Evolutionary conservation across 2,329 filamentous ascomycete genomes (phyloP).

Genomic region (Stromatinia cepivora): DNA sequence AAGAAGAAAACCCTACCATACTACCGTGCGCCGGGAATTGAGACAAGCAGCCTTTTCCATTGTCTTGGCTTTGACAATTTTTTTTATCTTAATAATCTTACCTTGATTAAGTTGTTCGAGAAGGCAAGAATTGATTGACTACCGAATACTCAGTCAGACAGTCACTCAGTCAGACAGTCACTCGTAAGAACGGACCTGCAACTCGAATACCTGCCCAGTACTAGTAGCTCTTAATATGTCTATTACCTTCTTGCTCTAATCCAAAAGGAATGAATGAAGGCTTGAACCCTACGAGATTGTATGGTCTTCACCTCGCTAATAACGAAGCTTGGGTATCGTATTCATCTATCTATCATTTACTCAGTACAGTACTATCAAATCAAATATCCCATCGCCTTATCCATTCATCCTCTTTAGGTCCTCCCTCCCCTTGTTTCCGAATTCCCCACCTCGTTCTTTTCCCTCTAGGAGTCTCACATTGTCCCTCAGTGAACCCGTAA

Average conservation of each 20-base stretch:
- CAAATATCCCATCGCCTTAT: too few relatives aligned
- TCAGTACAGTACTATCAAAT: too few relatives aligned
- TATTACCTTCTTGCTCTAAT: background rate
- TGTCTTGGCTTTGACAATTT: conserved; percentile 14
- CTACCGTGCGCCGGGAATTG: conserved; percentile 17
- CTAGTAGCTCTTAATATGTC: background rate
- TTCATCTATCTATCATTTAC: background rate
- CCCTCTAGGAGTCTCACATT: background rate
- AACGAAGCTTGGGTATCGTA: too few relatives aligned
- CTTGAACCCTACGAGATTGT: too few relatives aligned
- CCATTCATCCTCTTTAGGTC: background rate
- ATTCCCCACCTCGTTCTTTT: background rate
- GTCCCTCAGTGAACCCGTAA: background rate
- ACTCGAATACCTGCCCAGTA: background rate
- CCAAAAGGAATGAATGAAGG: background rate
- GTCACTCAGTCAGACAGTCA: too few relatives aligned
- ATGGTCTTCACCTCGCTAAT: background rate
- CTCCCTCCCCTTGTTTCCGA: background rate
- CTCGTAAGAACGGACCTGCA: background rate
- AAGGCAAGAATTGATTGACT: background rate
- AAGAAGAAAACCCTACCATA: conserved; percentile 9
- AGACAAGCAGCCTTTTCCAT: conserved; percentile 5
- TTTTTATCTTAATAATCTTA: background rate
- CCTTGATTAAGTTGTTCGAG: background rate
- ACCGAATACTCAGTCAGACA: too few relatives aligned